A percentile compares a stretch with the other conserved stretches of the same genome.
Evolutionary conservation across 768 basidiomycete genomes (phyloP).

Genomic region (Mycena galopus): DNA sequence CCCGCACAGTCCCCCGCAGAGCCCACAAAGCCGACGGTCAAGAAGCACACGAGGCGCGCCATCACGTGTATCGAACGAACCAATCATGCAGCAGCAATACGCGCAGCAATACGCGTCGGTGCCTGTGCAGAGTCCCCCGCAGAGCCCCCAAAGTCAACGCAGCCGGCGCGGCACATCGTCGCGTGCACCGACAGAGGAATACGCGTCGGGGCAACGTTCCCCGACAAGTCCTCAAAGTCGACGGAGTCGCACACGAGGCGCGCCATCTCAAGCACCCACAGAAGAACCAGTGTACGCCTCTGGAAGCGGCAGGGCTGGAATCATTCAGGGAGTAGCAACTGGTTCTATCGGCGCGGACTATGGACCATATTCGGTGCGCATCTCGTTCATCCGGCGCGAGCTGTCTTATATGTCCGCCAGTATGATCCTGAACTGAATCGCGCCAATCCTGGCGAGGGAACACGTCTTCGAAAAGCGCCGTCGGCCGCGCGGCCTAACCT

Average conservation of each 20-base stretch:
- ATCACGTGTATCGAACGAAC: not conserved
- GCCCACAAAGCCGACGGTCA: constrained; percentile 33
- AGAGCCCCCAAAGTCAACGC: constrained; percentile 35
- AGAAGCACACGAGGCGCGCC: not conserved
- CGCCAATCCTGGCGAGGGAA: constrained; percentile 60
- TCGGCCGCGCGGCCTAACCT: constrained; percentile 37
- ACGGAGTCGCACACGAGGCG: not conserved
- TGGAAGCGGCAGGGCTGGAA: constrained; percentile 61
- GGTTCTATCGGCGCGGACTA: constrained; percentile 85
- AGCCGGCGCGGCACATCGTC: not conserved
- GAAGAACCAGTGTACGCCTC: constrained; percentile 43
- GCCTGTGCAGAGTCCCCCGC: constrained; percentile 38
- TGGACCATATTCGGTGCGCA: constrained; percentile 88
- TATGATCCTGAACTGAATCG: constrained; percentile 32
- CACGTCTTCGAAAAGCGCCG: constrained; percentile 57
- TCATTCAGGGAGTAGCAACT: constrained; percentile 83
- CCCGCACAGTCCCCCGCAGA: constrained; percentile 39
- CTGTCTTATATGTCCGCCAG: constrained; percentile 5
- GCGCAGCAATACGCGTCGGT: constrained; percentile 32
- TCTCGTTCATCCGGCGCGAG: not conserved
- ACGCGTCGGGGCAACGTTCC: not conserved
- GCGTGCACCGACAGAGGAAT: not conserved
- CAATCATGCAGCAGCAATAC: not conserved
- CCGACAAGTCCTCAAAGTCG: not conserved
- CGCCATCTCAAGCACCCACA: constrained; percentile 44